These are phyloP conservation scores for Furcasterigmium sp. DNA, from an alignment of 2,329 filamentous ascomycete genomes.

Conservation along the genomic window DNA sequence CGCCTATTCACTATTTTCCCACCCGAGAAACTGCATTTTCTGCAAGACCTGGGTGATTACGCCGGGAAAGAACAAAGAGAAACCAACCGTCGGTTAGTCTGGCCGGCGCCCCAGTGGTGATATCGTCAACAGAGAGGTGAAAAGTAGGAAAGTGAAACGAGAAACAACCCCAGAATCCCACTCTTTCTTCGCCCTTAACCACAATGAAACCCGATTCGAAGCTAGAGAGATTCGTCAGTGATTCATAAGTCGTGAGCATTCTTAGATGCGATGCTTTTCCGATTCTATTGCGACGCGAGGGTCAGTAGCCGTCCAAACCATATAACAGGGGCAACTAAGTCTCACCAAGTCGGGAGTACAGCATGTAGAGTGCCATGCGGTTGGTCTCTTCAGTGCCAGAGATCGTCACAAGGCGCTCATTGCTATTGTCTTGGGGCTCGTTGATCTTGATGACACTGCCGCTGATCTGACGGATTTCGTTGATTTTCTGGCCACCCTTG, in stretches of 20 bases:
- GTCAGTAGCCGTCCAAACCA: conserved; percentile 16
- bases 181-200: background rate
- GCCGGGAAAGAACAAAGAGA: background rate
- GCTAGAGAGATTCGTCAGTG: conserved; percentile 12
- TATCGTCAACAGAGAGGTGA: too few species aligned
- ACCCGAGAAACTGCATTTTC: background rate
- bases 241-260: conserved; percentile 12
- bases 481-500: conserved; percentile 98
- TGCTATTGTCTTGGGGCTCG: conserved; percentile 97
- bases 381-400: conserved; percentile 98
- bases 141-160: background rate
- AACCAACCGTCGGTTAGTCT: background rate
- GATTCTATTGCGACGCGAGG: conserved; percentile 27
- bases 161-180: background rate
- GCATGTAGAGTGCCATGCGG: conserved; percentile 99
- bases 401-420: conserved; percentile 94
- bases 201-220: background rate
- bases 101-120: too few species aligned
- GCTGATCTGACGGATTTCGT: conserved; percentile 94
- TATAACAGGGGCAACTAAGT: conserved; percentile 14
- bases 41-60: background rate
- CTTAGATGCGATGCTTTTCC: conserved; percentile 38
- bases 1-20: background rate
- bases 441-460: conserved; percentile 99
- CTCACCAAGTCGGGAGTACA: conserved; percentile 92